Percentiles rank a stretch among this genome's conserved stretches.
These are phyloP conservation scores for Aureobasidium namibiae DNA, from an alignment of 2,329 filamentous ascomycete genomes.

Conservation along the genomic window DNA sequence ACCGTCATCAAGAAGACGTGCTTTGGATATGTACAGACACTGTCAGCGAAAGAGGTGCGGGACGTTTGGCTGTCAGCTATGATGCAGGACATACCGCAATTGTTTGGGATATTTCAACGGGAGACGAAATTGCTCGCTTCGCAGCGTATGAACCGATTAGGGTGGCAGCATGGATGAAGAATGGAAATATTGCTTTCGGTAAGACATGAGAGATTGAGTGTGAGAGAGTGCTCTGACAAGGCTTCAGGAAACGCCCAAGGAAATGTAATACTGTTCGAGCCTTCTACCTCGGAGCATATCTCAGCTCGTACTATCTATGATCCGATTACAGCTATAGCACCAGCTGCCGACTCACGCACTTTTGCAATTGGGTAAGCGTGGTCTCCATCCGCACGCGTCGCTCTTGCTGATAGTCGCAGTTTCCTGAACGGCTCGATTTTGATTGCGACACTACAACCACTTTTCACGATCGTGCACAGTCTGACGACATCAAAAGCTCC, in stretches of 20 bases:
- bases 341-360: conserved; percentile 79
- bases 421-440: conserved; percentile 93
- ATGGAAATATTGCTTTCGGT: conserved; percentile 97
- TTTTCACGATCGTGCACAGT: conserved; percentile 90
- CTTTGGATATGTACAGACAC: conserved; percentile 83
- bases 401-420: conserved; percentile 37
- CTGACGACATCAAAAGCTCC: conserved; percentile 75
- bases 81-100: conserved; percentile 86
- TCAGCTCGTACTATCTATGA: conserved; percentile 90
- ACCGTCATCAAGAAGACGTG: conserved; percentile 74
- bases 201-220: conserved; percentile 27
- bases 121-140: conserved; percentile 85
- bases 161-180: conserved; percentile 89
- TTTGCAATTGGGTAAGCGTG: conserved; percentile 80
- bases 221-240: conserved; percentile 1
- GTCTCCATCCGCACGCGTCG: not conserved
- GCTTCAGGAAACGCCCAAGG: conserved; percentile 76
- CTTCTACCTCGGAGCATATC: conserved; percentile 83
- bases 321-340: conserved; percentile 86
- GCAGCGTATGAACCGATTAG: conserved; percentile 80
- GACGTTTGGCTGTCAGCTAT: conserved; percentile 84
- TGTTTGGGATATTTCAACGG: conserved; percentile 92
- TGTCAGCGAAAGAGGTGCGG: conserved; percentile 75
- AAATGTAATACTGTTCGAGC: conserved; percentile 90
- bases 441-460: conserved; percentile 78